Base-by-base conservation (phyloP, 2,329 filamentous ascomycete genomes). In the Stachybotrys chlorohalonatus region DNA sequence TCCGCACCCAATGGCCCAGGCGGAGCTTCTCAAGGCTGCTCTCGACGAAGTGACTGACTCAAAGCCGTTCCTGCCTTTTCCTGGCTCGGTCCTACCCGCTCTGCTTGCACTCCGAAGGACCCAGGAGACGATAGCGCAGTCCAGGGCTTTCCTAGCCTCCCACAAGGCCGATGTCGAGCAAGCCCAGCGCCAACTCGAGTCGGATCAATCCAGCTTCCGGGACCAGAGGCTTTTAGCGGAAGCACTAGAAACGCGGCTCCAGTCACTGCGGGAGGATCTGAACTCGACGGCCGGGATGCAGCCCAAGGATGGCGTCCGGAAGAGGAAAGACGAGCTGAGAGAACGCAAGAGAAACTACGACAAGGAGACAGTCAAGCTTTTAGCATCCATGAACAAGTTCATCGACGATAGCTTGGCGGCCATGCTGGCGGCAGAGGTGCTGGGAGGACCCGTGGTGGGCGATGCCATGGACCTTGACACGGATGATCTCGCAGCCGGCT, bases 391-490 rank as follows among this genome's bases (percentile, higher is more conserved):
- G 54, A 81, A 86, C 58, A 73, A 73, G 15, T 95, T 95, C 64
- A 85, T 93, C 55, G 82, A 89, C 57, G 73, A 82, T 48, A 79
- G 83, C 47, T 77, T 95, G 1, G 87, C 87, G 1, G 72, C 81
- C 3, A 88, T 93, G 83, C 75, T 95, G 48, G 90, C 89, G 7
- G 88, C 89, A 1, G 90, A 95, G 71, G 88, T 91, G 64, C 77
- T 92, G 1, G 90, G 90, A 7, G 90, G 90, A 0, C 90, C 90
- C 0, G 86, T 91, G 11, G 89, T 92, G 1, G 89, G 90, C 4
- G 86, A 90, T 60, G 75, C 86, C 61, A 76, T 87, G 64, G 83
- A 87, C 67, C 64, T 88, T 24, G 71, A 84, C 74, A 62, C 79
- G 8, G 79, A 86, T 49, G 80, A 80, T 58, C 70, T 86, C 6